Base-by-base conservation (phyloP, 1,284 basidiomycete species). In the Leccinum insigne region DNA sequence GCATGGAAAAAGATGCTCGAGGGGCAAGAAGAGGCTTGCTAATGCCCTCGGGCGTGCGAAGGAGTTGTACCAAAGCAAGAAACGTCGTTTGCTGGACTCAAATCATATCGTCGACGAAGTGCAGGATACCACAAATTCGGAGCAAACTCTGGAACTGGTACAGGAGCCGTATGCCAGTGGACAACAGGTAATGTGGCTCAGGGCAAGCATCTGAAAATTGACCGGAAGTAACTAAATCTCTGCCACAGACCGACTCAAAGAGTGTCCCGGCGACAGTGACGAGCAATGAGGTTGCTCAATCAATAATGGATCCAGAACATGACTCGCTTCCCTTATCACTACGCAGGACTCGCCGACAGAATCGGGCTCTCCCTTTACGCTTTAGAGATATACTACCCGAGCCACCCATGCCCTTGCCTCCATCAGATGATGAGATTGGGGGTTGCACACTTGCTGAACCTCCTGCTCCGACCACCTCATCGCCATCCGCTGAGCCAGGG, bases 1-100 rank as follows among this genome's bases (percentile, higher is more conserved):
- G 26, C 26, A 29, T 0, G 26, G 26, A 0, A 29, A 29, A 8
- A 0, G 0, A 29, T 29, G 26, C 26, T 29, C 0, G 26, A 29
- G 26, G 26, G 26, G 26, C 26, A 29, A 29, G 26, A 29, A 29
- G 26, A 29, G 26, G 0, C 26, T 29, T 29, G 26, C 26, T 29
- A 29, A 0, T 29, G 26, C 26, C 26, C 26, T 29, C 26, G 26
- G 26, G 0, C 26, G 26, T 0, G 26, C 26, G 26, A 29, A 29
- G 26, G 26, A 49, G 47, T 21, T 49, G 5, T 49, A 49, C 47
- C 2, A 49, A 11, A 6, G 10, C 47, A 49, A 49, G 47, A 49
- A 2, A 23, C 23, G 23, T 23, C 1, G 23, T 23, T 2, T 23
- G 23, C 23, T 11, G n/a, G 38, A 40, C 38, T 40, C 38, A 40